A percentile compares a stretch with the other conserved stretches of the same genome.
Evolutionary conservation across 805 yeast species (phyloP).

Genomic region (Pichia rugopelliculosa): DNA sequence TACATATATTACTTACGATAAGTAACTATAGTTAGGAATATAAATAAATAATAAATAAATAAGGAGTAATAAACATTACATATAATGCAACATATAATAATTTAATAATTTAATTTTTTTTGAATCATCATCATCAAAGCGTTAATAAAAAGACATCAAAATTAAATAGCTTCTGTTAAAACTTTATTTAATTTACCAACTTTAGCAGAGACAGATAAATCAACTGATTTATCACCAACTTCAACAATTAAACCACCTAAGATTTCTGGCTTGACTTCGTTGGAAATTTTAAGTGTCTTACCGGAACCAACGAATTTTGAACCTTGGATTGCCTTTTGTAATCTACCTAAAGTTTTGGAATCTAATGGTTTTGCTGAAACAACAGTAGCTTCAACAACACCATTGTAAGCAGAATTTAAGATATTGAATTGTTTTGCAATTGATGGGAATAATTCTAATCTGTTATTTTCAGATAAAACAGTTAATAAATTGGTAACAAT

Average conservation of each 20-base stretch:
- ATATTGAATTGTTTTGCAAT: slow-evolving; percentile 66
- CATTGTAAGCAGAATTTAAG: slow-evolving; percentile 83
- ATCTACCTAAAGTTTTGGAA: slow-evolving; percentile 65
- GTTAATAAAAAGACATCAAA: background rate
- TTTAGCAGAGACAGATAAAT: slow-evolving; percentile 78
- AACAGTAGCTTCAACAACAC: slow-evolving; percentile 87
- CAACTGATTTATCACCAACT: slow-evolving; percentile 95
- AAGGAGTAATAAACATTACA: background rate
- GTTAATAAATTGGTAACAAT: slow-evolving; percentile 71
- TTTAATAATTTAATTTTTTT: background rate
- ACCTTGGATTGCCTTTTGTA: slow-evolving; percentile 68
- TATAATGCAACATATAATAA: background rate
- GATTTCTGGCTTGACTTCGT: slow-evolving; percentile 81
- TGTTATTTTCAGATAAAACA: slow-evolving; percentile 91
- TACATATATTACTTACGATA: too few species aligned
- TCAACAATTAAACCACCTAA: slow-evolving; percentile 94
- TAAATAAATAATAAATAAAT: background rate
- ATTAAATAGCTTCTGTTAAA: slow-evolving; percentile 77
- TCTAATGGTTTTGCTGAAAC: slow-evolving; percentile 85
- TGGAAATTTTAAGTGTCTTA: slow-evolving; percentile 76
- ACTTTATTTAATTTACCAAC: slow-evolving; percentile 84
- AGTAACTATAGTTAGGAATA: background rate
- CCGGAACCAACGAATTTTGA: slow-evolving; percentile 80
- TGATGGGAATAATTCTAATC: slow-evolving; percentile 62
- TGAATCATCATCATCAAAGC: background rate